These are phyloP conservation scores for Santalum album DNA, from an alignment of 164 flowering plant genomes.

Conservation along the genomic window DNA sequence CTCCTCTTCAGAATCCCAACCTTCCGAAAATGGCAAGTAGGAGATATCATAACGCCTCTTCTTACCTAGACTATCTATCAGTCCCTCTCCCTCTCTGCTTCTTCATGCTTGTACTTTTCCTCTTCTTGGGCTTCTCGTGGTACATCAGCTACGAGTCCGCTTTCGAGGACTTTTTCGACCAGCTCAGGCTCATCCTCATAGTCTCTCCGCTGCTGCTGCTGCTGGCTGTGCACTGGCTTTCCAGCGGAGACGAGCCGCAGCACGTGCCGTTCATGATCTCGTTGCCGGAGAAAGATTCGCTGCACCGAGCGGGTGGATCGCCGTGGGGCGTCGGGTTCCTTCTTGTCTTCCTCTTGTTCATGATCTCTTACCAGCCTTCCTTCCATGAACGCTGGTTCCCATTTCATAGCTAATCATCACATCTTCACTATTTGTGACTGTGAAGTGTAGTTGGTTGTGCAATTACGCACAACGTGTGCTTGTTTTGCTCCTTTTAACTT, in stretches of 20 bases:
- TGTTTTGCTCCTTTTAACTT: too few relatives aligned
- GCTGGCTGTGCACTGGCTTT: constrained; percentile 55
- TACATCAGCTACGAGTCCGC: constrained; percentile 44
- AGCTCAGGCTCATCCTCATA: constrained; percentile 52
- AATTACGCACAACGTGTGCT: too few relatives aligned
- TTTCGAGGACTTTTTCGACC: constrained; percentile 33
- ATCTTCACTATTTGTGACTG: too few relatives aligned
- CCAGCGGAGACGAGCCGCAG: constrained; percentile 25
- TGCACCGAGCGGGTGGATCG: constrained; percentile 76
- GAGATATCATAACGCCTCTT: constrained; percentile 10
- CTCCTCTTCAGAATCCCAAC: neutral
- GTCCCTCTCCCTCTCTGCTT: constrained; percentile 37
- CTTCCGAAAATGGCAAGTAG: neutral
- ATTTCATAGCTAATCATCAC: constrained; percentile 26
- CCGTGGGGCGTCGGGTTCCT: constrained; percentile 85
- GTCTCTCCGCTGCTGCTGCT: constrained; percentile 53
- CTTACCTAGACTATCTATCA: constrained; percentile 21
- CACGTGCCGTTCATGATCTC: constrained; percentile 30
- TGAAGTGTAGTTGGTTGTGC: too few relatives aligned
- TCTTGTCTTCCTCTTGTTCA: constrained; percentile 63
- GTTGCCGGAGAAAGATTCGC: constrained; percentile 56
- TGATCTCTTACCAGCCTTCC: constrained; percentile 73
- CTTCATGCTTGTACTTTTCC: constrained; percentile 26
- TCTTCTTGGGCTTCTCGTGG: constrained; percentile 39
- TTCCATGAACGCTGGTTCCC: constrained; percentile 89